Percentiles rank a stretch among this genome's conserved stretches.
Evolutionary conservation across 768 basidiomycete genomes (phyloP).

Genomic region (Lactarius trivialis): DNA sequence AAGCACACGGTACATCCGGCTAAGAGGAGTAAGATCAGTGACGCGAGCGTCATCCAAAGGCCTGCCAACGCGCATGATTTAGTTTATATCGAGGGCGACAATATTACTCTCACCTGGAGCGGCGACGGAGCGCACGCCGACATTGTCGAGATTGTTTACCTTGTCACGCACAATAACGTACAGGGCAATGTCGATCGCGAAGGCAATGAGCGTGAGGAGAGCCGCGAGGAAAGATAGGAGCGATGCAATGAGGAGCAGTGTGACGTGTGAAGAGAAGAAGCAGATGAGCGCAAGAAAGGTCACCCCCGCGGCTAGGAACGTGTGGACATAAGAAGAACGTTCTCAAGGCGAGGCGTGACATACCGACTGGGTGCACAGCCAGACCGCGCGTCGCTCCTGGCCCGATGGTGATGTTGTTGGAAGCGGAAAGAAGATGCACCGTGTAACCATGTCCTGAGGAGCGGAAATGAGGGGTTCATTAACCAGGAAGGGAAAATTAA

Average conservation of each 20-base stretch:
- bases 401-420: conserved; percentile 38
- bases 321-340: neutral
- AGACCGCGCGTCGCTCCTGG: conserved; percentile 68
- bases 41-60: conserved; percentile 19
- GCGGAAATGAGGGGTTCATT: neutral
- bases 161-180: conserved; percentile 54
- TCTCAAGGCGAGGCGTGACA: neutral
- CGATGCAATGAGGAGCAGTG: conserved; percentile 38
- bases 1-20: conserved; percentile 9
- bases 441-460: conserved; percentile 50
- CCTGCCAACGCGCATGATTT: conserved; percentile 3
- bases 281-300: conserved; percentile 59
- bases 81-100: neutral
- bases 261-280: conserved; percentile 53
- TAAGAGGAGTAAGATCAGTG: conserved; percentile 19
- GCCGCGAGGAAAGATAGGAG: conserved; percentile 62
- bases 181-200: conserved; percentile 72
- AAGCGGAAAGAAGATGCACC: conserved; percentile 34
- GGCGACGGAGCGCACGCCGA: conserved; percentile 43
- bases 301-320: conserved; percentile 39
- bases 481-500: neutral
- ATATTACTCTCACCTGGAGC: conserved; percentile 50
- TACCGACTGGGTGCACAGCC: conserved; percentile 70
- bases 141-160: conserved; percentile 43
- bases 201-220: conserved; percentile 59